Percentiles rank a stretch among this genome's conserved stretches.
These are phyloP conservation scores for Porogramme epimiltina DNA, from an alignment of 1,284 basidiomycete genomes.

Conservation along the genomic window DNA sequence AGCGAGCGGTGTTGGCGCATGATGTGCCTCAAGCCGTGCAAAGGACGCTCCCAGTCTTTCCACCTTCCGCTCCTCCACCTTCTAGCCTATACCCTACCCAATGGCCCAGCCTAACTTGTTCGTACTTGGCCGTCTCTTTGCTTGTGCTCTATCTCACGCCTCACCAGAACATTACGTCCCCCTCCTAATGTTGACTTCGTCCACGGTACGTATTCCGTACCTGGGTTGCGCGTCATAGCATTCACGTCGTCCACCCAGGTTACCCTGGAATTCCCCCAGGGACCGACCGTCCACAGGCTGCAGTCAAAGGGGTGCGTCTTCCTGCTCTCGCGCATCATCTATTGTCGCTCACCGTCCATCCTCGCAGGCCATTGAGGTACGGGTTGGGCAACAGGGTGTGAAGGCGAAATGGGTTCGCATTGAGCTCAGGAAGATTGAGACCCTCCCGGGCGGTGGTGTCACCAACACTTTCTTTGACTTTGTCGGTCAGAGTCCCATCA, in stretches of 20 bases:
- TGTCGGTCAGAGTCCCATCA: conserved; percentile 71
- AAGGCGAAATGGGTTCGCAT: conserved; percentile 90
- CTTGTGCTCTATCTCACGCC: not conserved
- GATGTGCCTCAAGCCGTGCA: conserved; percentile 15
- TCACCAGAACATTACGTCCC: conserved; percentile 66
- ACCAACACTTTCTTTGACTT: conserved; percentile 72
- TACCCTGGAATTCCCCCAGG: conserved; percentile 81
- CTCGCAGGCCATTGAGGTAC: conserved; percentile 77
- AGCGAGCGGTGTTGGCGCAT: conserved; percentile 17
- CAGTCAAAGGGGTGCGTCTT: conserved; percentile 75
- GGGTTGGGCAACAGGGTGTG: conserved; percentile 69
- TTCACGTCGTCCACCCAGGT: conserved; percentile 42
- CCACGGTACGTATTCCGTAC: conserved; percentile 48
- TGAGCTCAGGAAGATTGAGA: conserved; percentile 86
- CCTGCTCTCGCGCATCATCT: not conserved
- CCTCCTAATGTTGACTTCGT: conserved; percentile 85
- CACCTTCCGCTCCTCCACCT: conserved; percentile 4
- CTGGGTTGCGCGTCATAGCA: conserved; percentile 10
- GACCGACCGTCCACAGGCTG: conserved; percentile 72
- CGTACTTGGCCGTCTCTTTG: not conserved
- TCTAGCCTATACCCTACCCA: conserved; percentile 21
- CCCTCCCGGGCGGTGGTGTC: conserved; percentile 69
- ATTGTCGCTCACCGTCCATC: not conserved
- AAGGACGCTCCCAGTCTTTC: conserved; percentile 1
- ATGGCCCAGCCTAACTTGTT: conserved; percentile 28